Evolutionary conservation across 345 rosid species (phyloP), one percentile per base, ranked within the genome.

Genomic region (Dimocarpus longan): DNA sequence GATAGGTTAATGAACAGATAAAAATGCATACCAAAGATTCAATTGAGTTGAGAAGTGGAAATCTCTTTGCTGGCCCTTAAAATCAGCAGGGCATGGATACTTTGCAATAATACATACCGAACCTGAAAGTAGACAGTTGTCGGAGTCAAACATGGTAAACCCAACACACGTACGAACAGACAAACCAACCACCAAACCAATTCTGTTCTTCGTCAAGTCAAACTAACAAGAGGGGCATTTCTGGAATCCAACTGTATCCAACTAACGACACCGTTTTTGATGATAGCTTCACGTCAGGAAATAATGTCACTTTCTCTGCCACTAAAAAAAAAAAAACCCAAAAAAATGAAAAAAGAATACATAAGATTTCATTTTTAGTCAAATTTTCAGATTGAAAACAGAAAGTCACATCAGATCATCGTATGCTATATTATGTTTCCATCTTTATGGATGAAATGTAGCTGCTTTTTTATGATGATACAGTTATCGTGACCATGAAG

Each of bases 221-320:
- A 63, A 59, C 26, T n/a, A 8, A 19, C 52, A 1, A 59, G 64
- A 59, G 24, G 65, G 65, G 44, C 39, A 52, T 57, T 22, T 70
- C 16, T 12, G 39, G 39, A 46, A 70, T 46, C 40, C 4, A 18
- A 40, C 3, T 39, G 2, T 18, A 0, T 0, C 28, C 4, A 2
- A 0, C 4, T 5, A 64, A 24, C 64, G 71, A 52, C 64, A 46
- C 21, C 62, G 71, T 65, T 48, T 59, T 10, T 26, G 5, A 2
- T 26, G 5, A 1, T 10, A 2, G 0, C 6, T 10, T 40, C 13
- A 76, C 44, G 69, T 76, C 18, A 32, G 69, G 24, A 8, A 46
- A n/a, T 5, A 60, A 10, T 48, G 77, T 71, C 77, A 44, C 54
- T 24, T 54, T 76, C 76, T 57, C 70, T 68, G 77, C 78, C 74